Base-by-base conservation (phyloP, 805 yeast species). In the Candida patagonica region DNA sequence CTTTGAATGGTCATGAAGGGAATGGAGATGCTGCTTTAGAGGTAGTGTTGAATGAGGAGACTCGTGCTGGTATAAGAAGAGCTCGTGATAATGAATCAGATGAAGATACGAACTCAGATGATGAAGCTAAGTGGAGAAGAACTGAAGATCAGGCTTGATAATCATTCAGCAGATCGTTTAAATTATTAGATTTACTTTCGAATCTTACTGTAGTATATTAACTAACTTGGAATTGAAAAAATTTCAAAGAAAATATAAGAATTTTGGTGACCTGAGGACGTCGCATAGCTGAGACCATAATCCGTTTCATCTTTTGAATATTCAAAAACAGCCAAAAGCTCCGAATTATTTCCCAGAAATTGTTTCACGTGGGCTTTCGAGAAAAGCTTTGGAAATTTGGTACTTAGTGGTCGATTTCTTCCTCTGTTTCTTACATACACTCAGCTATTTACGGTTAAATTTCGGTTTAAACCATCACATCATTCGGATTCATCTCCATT, bases 21-120 rank as follows among this genome's bases (percentile, higher is more conserved):
- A 43, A 43, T 9, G 44, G 37, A n/a, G 25, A 44, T 12, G 55
- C 54, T 24, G 55, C 43, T 6, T 26, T 47, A 15, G 55, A 48
- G 38, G 49, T 50, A 6, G 48, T 36, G 31, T 38, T 48, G 6
- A 39, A 35, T 10, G 44, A 37, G 17, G 22, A 23, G 16, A 38
- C 27, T 32, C 43, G 32, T n/a, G 45, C 42, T 19, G 50, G 50
- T 10, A 37, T 20, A 10, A 15, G 54, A 16, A 39, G 52, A n/a
- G 34, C 32, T 10, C 37, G 48, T 20, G 42, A 36, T 13, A 42
- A 42, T 5, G 46, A 42, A 15, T 46, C 42, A n/a, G 40, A 26
- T 7, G 30, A 24, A 5, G 26, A 13, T n/a, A 16, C 20, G 9
- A 37, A 31, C 10, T 30, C 40, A 24, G 38, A 29, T 1, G 47